Evolutionary conservation across 2,329 filamentous ascomycete genomes (phyloP).

Genomic region (Arthrobotrys entomopaga): DNA sequence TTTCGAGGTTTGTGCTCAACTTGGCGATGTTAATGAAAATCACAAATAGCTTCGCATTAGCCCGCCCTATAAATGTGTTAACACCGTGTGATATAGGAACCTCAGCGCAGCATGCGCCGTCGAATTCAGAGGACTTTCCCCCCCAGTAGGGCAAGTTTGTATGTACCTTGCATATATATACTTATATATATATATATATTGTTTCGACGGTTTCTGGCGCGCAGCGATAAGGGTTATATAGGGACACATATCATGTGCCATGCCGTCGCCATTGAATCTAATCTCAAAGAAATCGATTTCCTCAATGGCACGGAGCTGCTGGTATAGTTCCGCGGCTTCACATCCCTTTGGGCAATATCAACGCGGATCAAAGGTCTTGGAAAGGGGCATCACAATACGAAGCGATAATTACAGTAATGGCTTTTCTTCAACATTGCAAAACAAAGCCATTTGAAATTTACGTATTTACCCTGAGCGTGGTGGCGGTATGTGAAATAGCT

Average conservation of each 20-base stretch:
- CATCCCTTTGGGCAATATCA: not conserved
- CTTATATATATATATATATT: no score
- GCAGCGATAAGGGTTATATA: conserved; percentile 26
- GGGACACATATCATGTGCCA: conserved; percentile 9
- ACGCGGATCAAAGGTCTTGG: not conserved
- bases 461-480: no score
- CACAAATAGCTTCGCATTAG: conserved; percentile 22
- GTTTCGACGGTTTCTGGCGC: conserved; percentile 22
- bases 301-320: conserved; percentile 35
- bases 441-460: no score
- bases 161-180: not conserved
- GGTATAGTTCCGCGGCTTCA: conserved; percentile 32
- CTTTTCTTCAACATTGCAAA: no score
- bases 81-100: conserved; percentile 31
- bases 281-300: conserved; percentile 17
- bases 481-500: no score
- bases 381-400: conserved; percentile 15
- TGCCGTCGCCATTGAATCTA: conserved; percentile 18
- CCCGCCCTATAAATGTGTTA: conserved; percentile 24
- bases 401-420: no score
- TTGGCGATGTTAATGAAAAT: conserved; percentile 48
- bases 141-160: not conserved
- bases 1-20: conserved; percentile 17
- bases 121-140: conserved; percentile 25
- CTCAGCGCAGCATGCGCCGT: conserved; percentile 14